Evolutionary conservation across 108 stramenopile species (phyloP).

Genomic region (Pseudonitzschia multiseries): DNA sequence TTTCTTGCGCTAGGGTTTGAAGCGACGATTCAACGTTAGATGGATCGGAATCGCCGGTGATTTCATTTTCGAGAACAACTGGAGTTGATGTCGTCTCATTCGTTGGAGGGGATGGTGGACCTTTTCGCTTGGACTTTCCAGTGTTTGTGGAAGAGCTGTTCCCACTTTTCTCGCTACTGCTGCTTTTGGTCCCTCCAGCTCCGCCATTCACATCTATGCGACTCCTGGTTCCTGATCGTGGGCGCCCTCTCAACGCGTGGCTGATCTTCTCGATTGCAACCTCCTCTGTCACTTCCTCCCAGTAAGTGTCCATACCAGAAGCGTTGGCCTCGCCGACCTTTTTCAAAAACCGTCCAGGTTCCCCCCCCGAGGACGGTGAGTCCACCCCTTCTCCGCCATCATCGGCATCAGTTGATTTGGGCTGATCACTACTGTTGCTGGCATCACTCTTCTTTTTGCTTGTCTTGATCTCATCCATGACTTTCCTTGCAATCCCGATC

Average conservation of each 20-base stretch:
- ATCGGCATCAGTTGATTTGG: neutral
- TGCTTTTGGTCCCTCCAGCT: neutral
- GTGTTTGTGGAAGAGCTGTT: neutral
- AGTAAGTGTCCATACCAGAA: slow-evolving; percentile 26
- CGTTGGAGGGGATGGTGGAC: slow-evolving; percentile 7
- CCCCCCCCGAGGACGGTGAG: slow-evolving; percentile 1
- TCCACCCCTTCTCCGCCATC: slow-evolving; percentile 5
- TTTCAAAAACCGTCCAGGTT: slow-evolving; percentile 28
- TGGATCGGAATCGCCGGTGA: neutral
- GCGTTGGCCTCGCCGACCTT: slow-evolving; percentile 19
- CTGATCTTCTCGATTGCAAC: slow-evolving; percentile 36
- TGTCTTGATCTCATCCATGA: slow-evolving; percentile 5
- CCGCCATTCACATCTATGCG: neutral
- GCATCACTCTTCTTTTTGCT: neutral
- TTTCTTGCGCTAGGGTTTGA: neutral
- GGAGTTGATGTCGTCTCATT: neutral
- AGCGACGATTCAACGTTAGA: neutral
- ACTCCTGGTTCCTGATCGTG: slow-evolving; percentile 4
- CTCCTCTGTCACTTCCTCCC: slow-evolving; percentile 27
- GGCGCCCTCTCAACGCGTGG: slow-evolving; percentile 31
- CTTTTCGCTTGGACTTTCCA: slow-evolving; percentile 8
- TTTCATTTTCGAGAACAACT: neutral
- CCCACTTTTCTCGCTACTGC: neutral
- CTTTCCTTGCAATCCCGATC: neutral
- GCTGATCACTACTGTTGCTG: neutral